Base-by-base conservation (phyloP, 2,329 filamentous ascomycete species). In the Epichloe sylvatica region DNA sequence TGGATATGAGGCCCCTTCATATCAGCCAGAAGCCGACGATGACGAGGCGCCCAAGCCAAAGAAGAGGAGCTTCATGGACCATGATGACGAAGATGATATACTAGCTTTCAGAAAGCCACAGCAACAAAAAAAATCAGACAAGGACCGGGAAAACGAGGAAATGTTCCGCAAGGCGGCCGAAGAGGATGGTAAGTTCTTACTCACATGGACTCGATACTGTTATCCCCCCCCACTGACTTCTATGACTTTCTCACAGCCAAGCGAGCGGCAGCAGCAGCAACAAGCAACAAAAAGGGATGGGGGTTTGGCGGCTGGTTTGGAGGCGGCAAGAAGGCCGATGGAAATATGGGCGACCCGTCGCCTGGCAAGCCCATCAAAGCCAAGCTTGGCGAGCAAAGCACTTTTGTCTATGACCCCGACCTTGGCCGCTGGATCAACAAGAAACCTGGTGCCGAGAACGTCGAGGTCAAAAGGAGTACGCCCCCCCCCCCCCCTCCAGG, bases 341-440 rank as follows among this genome's bases (percentile, higher is more conserved):
- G 57, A 2, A 53, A 57, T 17, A 59, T 61, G 25, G 62, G 69
- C n/a, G 68, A 67, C 25, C 58, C 68, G 7, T 64, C 67, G n/a
- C 64, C 72, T 4, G 75, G 74, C 61, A 83, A 83, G 61, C 71
- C 90, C n/a, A 86, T 96, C 64, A 81, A 80, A 58, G 92, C 94
- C 54, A 98, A 98, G 61, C 77, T 98, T 8, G 94, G 91, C 53
- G 94, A 98, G 66, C 81, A 92, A 61, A 95, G 81, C 65, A 88
- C 82, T 43, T 96, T 98, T 66, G 84, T 91, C 57, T 98, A 92
- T 60, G 92, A 98, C 62, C 85, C 89, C 2, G 86, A 96, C n/a
- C 77, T 95, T 47, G 94, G 94, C 72, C 89, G 92, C 64, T 98
- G 94, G 94, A 76, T 98, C 64, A 97, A 98, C 72, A 96, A 96